These are phyloP conservation scores for Pseudocercospora cruenta DNA, from an alignment of 2,329 filamentous ascomycete species.

Conservation along the genomic window DNA sequence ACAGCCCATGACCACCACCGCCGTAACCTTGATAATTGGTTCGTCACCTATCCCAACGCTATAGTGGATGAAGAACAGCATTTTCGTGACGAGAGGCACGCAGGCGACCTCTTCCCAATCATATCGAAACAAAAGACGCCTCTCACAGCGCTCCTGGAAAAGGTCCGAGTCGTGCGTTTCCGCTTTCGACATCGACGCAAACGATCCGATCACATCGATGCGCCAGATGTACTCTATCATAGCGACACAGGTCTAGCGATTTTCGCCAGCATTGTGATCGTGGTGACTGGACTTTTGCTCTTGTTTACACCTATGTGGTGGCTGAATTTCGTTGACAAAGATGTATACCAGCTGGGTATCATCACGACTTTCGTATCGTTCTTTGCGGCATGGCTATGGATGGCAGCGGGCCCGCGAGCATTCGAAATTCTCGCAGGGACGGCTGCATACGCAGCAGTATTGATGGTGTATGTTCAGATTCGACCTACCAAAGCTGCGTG, in stretches of 20 bases:
- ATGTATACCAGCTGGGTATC: constrained; percentile 13
- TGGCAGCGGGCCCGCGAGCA: constrained; percentile 16
- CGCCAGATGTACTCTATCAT: not conserved
- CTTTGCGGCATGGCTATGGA: constrained; percentile 14
- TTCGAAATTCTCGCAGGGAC: constrained; percentile 24
- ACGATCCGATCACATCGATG: too few species aligned
- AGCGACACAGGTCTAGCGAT: constrained; percentile 16
- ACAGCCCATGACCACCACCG: constrained; percentile 2
- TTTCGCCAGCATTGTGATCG: constrained; percentile 8
- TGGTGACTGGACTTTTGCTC: constrained; percentile 13
- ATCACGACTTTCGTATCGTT: constrained; percentile 15
- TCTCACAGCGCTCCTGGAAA: not conserved
- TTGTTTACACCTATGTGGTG: constrained; percentile 22
- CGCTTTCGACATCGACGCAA: too few species aligned
- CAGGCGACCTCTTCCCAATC: constrained; percentile 20
- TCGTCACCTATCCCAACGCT: not conserved
- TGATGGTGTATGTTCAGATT: constrained; percentile 22
- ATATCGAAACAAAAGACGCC: constrained; percentile 13
- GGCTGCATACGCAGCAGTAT: constrained; percentile 24
- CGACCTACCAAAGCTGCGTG: not conserved
- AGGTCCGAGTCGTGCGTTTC: not conserved
- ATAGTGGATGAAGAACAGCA: constrained; percentile 16
- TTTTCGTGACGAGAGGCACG: not conserved
- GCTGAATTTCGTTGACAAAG: constrained; percentile 16
- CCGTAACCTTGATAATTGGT: constrained; percentile 11